Base-by-base conservation (phyloP, 768 basidiomycete genomes). In the Lepiota subincarnata region DNA sequence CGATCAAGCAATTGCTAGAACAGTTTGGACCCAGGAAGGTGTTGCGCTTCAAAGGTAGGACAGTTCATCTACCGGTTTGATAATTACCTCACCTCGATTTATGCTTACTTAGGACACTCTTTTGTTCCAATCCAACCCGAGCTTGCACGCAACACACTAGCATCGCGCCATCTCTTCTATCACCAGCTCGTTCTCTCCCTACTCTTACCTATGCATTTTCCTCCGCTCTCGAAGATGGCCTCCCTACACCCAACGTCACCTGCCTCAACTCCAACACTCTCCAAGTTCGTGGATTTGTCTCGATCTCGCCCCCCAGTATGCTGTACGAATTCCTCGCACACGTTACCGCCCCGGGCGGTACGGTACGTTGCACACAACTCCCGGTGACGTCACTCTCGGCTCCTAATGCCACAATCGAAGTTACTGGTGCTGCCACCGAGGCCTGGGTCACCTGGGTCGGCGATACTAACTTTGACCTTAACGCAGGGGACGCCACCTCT, bases 381-480 rank as follows among this genome's bases (percentile, higher is more conserved):
- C 68, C 70, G 2, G 67, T 68, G 16, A 37, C 65, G 1, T 66
- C 47, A 14, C 69, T 69, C 8, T 38, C 60, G 26, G 64, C 71
- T 4, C 66, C 70, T 6, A 82, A 81, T 50, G 73, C 71, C 20
- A 73, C 72, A 46, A 68, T 89, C 18, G 67, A 66, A 28, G 71
- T 89, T 12, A 64, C 62, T 6, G 57, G 65, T 1, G 65, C 70
- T 16, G 71, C 78, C 22, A 68, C 69, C 1, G 81, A 83, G 54
- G 73, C 82, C 0, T 86, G 81, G 83, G 67, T 88, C 58, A 78
- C 80, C 6, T 89, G 86, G 86, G 79, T 82, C 14, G 87, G 86
- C n/a, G 85, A 76, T 24, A 89, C 88, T 13, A 76, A 88, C 43
- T 89, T 83, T 62, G 71, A 80, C 55, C 79, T 82, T 66, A 65